phyloP scores from a whole-genome alignment of 305 asterid species.

The Ajuga reptans region DNA sequence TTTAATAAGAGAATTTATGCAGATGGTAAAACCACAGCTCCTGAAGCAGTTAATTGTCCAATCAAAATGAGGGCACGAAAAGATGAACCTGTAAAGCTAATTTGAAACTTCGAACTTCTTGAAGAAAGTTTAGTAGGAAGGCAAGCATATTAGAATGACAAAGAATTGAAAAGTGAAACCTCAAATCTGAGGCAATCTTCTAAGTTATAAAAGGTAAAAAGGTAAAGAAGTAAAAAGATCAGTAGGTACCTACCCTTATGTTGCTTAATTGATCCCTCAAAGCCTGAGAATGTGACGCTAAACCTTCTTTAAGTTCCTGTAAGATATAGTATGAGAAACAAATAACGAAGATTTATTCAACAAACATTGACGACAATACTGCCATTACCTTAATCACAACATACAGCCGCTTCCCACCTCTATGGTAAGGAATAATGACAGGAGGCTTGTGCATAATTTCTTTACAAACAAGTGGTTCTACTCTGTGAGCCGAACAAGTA shows the following conservation, averaged over 20 bases:
- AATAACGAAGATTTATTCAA: constrained; percentile 15
- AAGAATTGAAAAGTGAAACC: not conserved
- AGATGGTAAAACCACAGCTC: not conserved
- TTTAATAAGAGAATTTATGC: not conserved
- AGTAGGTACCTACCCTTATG: constrained; percentile 43
- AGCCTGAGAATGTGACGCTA: constrained; percentile 64
- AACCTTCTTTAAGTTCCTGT: constrained; percentile 81
- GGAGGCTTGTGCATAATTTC: constrained; percentile 66
- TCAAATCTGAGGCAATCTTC: not conserved
- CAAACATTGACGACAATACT: constrained; percentile 6
- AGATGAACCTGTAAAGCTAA: not conserved
- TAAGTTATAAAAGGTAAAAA: not conserved
- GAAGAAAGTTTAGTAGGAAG: not conserved
- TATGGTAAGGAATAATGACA: constrained; percentile 81
- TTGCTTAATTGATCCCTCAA: constrained; percentile 47
- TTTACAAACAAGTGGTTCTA: constrained; percentile 88
- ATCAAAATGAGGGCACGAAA: not conserved
- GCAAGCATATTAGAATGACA: not conserved
- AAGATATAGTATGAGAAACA: constrained; percentile 24
- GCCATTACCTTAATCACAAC: constrained; percentile 63
- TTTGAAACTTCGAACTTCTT: not conserved
- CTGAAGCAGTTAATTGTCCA: not conserved
- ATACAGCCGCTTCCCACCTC: constrained; percentile 93
- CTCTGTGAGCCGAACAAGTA: constrained; percentile 37
- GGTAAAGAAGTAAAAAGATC: constrained; percentile 2